phyloP scores from a whole-genome alignment of 2,329 filamentous ascomycete genomes.

The Microsporum audouinii region DNA sequence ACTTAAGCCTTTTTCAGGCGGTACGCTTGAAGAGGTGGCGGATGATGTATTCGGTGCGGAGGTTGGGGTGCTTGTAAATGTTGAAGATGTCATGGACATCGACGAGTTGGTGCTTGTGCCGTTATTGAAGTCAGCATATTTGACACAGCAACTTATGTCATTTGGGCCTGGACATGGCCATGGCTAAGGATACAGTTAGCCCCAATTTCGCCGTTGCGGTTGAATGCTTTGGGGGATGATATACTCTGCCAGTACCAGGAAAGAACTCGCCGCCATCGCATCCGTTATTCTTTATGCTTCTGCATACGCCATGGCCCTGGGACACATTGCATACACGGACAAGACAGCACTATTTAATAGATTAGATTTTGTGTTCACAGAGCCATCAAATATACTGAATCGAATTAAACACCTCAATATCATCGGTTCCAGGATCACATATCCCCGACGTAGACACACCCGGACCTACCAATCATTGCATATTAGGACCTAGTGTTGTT shows the following conservation, averaged over 20 bases:
- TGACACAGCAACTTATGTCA: slow-evolving; percentile 1
- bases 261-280: slow-evolving; percentile 1
- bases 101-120: neutral
- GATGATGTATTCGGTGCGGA: neutral
- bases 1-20: slow-evolving; percentile 43
- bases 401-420: neutral
- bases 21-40: neutral
- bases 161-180: slow-evolving; percentile 2
- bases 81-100: neutral
- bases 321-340: neutral
- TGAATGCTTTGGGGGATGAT: neutral
- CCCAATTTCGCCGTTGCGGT: too few relatives aligned
- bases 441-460: neutral
- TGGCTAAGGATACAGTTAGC: neutral
- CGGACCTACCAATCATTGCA: neutral
- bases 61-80: neutral
- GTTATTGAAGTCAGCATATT: slow-evolving; percentile 1
- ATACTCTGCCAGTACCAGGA: slow-evolving; percentile 1
- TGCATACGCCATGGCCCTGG: neutral
- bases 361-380: neutral
- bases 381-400: neutral
- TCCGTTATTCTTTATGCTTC: neutral
- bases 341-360: neutral
- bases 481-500: neutral
- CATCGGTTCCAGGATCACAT: neutral